Conservation (phyloP, 331 rosid genomes). For the Quercus lobata region DNA sequence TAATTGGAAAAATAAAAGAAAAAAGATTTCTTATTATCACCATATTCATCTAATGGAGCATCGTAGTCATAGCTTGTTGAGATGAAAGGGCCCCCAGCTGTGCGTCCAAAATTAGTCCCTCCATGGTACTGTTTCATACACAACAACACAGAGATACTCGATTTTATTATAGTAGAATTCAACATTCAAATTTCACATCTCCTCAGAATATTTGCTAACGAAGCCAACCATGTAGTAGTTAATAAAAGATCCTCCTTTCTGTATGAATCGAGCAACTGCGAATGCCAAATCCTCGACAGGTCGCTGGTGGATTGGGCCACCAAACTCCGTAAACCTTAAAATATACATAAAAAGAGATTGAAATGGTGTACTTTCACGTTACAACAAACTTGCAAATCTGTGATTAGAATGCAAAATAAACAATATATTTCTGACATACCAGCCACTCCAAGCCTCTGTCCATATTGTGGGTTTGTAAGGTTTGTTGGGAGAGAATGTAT, state of each 20-base stretch:
- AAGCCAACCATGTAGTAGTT: conserved; percentile 93
- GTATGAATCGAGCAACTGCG: conserved; percentile 77
- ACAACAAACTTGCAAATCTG: not conserved
- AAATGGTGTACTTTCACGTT: not conserved
- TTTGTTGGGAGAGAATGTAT: conserved; percentile 79
- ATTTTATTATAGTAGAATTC: conserved; percentile 2
- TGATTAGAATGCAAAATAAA: conserved; percentile 3
- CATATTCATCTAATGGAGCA: conserved; percentile 98
- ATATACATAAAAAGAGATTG: conserved; percentile 17
- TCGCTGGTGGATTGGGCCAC: conserved; percentile 78
- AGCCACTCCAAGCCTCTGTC: conserved; percentile 99
- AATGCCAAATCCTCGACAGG: conserved; percentile 98
- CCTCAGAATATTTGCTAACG: conserved; percentile 6
- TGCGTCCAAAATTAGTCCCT: conserved; percentile 99
- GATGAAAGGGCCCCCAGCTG: conserved; percentile 99
- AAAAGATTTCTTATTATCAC: conserved; percentile 42
- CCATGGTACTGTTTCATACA: conserved; percentile 75
- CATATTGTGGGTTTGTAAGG: conserved; percentile 89
- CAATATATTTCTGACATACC: conserved; percentile 41
- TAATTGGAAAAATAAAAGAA: too few species aligned
- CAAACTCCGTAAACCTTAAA: conserved; percentile 89
- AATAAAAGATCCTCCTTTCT: conserved; percentile 89
- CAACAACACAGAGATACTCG: not conserved
- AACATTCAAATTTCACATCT: conserved; percentile 16
- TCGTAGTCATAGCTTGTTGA: conserved; percentile 98